Conservation (phyloP, 208 protist species). For the Trypanosoma scelopori region DNA sequence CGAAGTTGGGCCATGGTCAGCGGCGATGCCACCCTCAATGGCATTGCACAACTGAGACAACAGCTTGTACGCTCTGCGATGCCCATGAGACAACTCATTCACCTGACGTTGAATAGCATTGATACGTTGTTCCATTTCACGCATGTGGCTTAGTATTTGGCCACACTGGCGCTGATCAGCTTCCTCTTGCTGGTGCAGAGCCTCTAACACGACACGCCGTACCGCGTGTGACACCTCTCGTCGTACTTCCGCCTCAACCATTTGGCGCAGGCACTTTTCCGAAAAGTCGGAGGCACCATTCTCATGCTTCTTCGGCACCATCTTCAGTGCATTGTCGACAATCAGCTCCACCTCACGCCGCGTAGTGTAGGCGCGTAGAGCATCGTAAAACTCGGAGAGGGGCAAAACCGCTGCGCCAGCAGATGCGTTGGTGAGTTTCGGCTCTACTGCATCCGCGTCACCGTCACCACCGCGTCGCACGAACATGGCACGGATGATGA, state of each 20-base stretch:
- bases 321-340: no score
- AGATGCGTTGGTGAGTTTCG: no score
- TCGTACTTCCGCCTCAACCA: neutral
- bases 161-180: conserved; percentile 36
- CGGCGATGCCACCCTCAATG: conserved; percentile 12
- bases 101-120: conserved; percentile 48
- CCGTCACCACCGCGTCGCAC: no score
- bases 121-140: conserved; percentile 54
- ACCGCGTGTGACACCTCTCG: neutral
- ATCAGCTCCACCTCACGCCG: no score
- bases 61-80: conserved; percentile 28
- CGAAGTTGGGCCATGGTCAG: neutral
- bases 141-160: conserved; percentile 40
- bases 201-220: neutral
- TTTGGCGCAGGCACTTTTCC: neutral
- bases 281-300: no score
- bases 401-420: no score
- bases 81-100: conserved; percentile 38
- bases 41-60: conserved; percentile 29
- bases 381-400: no score
- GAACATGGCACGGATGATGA: no score
- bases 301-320: no score
- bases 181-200: conserved; percentile 16
- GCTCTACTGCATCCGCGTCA: no score
- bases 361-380: no score